Conservation (phyloP, 1,139 yeast genomes). For the Protomyces macrosporus region DNA sequence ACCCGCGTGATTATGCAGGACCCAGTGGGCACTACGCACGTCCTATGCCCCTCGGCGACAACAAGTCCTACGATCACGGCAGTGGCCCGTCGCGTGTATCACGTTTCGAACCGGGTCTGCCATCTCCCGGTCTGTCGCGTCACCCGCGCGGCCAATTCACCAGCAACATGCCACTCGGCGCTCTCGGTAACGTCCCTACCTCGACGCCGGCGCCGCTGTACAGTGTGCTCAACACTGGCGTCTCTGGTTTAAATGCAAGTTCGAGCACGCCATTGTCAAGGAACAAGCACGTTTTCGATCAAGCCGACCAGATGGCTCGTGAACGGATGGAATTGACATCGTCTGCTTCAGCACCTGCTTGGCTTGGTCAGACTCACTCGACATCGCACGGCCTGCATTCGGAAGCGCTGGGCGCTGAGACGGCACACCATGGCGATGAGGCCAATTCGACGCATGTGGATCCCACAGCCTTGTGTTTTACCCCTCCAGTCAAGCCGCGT, state of each 20-base stretch:
- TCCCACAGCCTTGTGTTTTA: neutral
- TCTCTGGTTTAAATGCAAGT: neutral
- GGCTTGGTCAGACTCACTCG: neutral
- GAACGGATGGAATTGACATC: neutral
- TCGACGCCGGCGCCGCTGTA: neutral
- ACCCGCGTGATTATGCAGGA: neutral
- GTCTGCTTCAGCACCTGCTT: neutral
- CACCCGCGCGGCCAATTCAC: neutral
- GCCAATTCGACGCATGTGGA: neutral
- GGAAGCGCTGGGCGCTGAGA: neutral
- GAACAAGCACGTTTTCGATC: neutral
- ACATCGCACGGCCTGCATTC: neutral
- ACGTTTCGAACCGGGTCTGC: neutral
- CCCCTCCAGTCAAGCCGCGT: neutral
- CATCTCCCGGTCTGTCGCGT: neutral
- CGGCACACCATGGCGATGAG: neutral
- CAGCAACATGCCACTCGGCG: neutral
- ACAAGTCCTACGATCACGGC: too few species aligned
- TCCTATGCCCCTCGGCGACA: too few species aligned
- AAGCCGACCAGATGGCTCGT: neutral
- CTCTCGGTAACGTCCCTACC: neutral
- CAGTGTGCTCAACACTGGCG: neutral
- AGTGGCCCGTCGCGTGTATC: too few species aligned
- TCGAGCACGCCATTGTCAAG: neutral
- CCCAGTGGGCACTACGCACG: too few species aligned